Evolutionary conservation across 1,284 basidiomycete species (phyloP).

Genomic region (Irpex sp.): DNA sequence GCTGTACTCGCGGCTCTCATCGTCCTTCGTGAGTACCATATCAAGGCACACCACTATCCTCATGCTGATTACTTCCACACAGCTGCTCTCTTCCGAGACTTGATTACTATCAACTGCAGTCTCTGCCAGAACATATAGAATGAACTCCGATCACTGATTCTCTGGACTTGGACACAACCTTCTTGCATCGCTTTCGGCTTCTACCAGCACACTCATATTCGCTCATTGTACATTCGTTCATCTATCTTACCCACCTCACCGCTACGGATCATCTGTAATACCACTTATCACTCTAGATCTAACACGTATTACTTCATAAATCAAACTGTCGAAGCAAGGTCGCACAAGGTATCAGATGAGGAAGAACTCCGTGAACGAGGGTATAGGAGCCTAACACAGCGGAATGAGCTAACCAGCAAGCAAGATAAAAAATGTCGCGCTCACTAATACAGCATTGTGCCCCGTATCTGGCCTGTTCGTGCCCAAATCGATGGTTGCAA

Average conservation of each 20-base stretch:
- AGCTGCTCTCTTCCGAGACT: constrained; percentile 71
- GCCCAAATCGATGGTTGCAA: background rate
- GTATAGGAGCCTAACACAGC: constrained; percentile 4
- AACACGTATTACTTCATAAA: constrained; percentile 11
- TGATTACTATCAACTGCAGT: constrained; percentile 65
- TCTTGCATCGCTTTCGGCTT: constrained; percentile 11
- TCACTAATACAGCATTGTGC: background rate
- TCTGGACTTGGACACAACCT: constrained; percentile 5
- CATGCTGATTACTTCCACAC: constrained; percentile 6
- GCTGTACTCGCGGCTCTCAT: constrained; percentile 82
- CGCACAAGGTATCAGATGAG: constrained; percentile 5
- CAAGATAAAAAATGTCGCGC: background rate
- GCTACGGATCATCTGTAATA: constrained; percentile 18
- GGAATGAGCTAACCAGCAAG: background rate
- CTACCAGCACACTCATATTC: constrained; percentile 13
- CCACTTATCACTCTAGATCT: constrained; percentile 19
- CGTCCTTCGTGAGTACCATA: constrained; percentile 59
- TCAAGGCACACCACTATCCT: constrained; percentile 1
- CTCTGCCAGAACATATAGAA: constrained; percentile 76
- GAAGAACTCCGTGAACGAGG: constrained; percentile 12
- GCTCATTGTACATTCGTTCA: constrained; percentile 20
- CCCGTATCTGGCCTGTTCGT: background rate
- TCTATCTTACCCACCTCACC: constrained; percentile 12
- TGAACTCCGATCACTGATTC: constrained; percentile 3
- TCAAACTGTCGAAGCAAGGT: background rate